Evolutionary conservation across 2,329 filamentous ascomycete genomes (phyloP), one percentile per base, ranked within the genome.

Genomic region (Mollisiaceae sp.): DNA sequence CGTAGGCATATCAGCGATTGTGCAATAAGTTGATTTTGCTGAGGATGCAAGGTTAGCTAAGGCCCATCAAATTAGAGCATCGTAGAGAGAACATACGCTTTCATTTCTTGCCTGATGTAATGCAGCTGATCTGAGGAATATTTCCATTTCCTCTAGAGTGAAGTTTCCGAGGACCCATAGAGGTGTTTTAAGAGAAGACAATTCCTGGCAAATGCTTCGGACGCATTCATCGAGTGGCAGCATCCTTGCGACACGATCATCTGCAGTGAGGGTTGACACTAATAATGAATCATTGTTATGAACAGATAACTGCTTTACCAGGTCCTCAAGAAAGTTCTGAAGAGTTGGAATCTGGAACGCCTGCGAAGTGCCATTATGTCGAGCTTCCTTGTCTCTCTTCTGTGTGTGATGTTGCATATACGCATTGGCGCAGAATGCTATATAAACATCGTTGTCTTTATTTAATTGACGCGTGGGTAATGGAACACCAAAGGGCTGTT

Each of bases 1-100:
- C 56, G 38, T 4, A 66, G 39, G 27, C 56, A 60, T 24, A 55
- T 57, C 36, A 66, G 24, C 18, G 64, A 66, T 36, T 60, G 60
- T 15, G 47, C 56, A 35, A 66, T 63, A 2, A 66, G 39, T n/a
- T 57, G 56, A 52, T 66, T 39, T 60, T 66, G 22, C 15, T n/a
- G 20, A 54, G 32, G 52, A 27, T 27, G 27, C 35, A 6, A 55
- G 35, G 38, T 43, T 20, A 22, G 22, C n/a, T 22, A 50, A 12
- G 6, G 41, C 5, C n/a, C 5, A 15, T 43, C 41, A 43, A 24
- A 22, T 20, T 8, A 9, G 24, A 8, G 20, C n/a, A 24, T 27
- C 8, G 45, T 32, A 24, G n/a, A 18, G 15, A 12, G 8, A 24
- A 12, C 45, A 20, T 50, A 50, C 45, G 24, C 22, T 20, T 50